Evolutionary conservation across 2,329 filamentous ascomycete species (phyloP).

Genomic region (Trichoderma koningiopsis): DNA sequence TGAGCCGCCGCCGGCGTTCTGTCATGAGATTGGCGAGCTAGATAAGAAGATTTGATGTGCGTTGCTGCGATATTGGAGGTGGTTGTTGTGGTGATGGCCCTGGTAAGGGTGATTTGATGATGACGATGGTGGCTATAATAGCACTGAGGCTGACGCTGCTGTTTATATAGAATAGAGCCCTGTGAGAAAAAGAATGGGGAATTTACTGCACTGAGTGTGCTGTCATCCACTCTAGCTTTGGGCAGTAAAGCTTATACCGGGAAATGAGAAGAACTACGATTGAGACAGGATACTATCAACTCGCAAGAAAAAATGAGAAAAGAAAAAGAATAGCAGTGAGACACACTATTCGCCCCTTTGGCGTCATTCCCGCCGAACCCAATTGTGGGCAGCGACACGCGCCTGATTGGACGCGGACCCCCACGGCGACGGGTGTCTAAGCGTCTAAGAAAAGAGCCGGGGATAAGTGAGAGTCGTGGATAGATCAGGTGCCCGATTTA

Average conservation of each 20-base stretch:
- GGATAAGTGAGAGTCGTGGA: neutral
- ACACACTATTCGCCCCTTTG: slow-evolving; percentile 2
- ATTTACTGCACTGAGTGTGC: neutral
- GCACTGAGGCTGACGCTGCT: neutral
- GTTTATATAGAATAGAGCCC: neutral
- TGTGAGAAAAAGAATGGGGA: neutral
- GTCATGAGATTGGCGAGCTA: slow-evolving; percentile 28
- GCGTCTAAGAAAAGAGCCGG: neutral
- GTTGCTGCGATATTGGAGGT: neutral
- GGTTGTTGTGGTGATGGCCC: neutral
- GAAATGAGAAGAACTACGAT: neutral
- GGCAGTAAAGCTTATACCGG: neutral
- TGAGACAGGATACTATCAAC: neutral
- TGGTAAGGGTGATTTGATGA: neutral
- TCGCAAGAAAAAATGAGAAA: neutral
- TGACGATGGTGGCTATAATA: neutral
- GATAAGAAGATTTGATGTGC: neutral
- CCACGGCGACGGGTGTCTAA: slow-evolving; percentile 14
- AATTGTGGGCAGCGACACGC: slow-evolving; percentile 10
- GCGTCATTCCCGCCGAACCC: slow-evolving; percentile 11
- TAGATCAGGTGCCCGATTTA: slow-evolving; percentile 5
- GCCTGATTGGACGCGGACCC: slow-evolving; percentile 31
- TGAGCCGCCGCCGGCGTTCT: slow-evolving; percentile 37
- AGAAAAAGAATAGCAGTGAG: neutral
- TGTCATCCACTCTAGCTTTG: neutral